phyloP scores from a whole-genome alignment of 805 yeast genomes.

The Yamadazyma akitaensis region DNA sequence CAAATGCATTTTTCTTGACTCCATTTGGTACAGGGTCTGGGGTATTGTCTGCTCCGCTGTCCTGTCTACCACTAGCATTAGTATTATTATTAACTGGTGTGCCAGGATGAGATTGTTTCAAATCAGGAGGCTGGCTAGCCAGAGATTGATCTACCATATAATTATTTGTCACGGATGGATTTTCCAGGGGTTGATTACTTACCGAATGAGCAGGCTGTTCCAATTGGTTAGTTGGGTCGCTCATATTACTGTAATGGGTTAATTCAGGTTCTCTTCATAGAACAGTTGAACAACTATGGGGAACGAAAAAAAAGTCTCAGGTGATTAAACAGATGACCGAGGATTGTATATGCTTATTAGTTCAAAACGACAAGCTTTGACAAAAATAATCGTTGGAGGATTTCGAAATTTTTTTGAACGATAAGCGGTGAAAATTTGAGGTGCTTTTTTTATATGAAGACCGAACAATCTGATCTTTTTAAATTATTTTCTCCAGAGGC shows the following conservation, averaged over 20 bases:
- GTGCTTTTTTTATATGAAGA: background rate
- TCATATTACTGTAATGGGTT: background rate
- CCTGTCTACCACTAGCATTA: conserved; percentile 12
- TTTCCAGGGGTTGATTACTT: background rate
- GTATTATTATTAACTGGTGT: background rate
- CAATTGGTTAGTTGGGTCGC: background rate
- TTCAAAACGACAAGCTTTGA: background rate
- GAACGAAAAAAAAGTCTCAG: background rate
- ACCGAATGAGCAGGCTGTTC: background rate
- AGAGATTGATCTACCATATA: background rate
- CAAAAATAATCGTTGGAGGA: too few species aligned
- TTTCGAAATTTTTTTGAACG: background rate
- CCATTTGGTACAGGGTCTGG: conserved; percentile 12
- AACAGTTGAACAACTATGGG: background rate
- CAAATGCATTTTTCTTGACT: conserved; percentile 57
- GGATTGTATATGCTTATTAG: background rate
- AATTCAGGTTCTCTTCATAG: background rate
- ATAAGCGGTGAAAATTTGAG: conserved; percentile 1
- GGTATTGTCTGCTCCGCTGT: conserved; percentile 13
- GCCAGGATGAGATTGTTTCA: background rate
- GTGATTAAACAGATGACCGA: background rate
- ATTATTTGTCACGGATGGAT: background rate
- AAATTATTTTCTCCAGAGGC: conserved; percentile 3
- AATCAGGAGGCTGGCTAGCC: background rate
- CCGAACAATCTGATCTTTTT: conserved; percentile 4